These are phyloP conservation scores for Quercus variabilis DNA, from an alignment of 306 rosid genomes.

Conservation along the genomic window DNA sequence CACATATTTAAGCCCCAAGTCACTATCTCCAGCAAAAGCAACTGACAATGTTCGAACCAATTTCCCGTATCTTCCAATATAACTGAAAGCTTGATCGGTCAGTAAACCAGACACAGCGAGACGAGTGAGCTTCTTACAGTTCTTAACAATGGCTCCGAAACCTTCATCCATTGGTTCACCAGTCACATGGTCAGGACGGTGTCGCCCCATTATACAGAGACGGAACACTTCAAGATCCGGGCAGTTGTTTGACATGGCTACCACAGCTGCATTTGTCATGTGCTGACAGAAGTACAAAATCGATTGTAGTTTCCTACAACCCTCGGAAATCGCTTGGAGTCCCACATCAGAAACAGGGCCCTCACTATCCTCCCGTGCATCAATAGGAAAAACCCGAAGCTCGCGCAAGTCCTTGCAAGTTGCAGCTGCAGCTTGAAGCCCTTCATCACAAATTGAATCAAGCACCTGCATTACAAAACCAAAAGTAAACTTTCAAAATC, in stretches of 20 bases:
- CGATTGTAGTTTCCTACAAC: conserved; percentile 72
- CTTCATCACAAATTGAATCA: conserved; percentile 79
- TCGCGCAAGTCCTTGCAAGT: conserved; percentile 76
- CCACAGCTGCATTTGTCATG: conserved; percentile 88
- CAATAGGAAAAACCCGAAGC: conserved; percentile 73
- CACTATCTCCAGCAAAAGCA: conserved; percentile 82
- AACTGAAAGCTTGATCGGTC: conserved; percentile 67
- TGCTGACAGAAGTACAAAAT: conserved; percentile 72
- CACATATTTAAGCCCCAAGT: conserved; percentile 52
- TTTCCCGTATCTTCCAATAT: conserved; percentile 71
- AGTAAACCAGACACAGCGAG: conserved; percentile 84
- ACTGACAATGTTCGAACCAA: conserved; percentile 76
- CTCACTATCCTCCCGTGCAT: conserved; percentile 47
- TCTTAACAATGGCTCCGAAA: conserved; percentile 86
- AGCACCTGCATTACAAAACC: conserved; percentile 48
- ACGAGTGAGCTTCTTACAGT: conserved; percentile 87
- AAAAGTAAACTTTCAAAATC: conserved; percentile 19
- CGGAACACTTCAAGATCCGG: conserved; percentile 84
- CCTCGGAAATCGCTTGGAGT: conserved; percentile 75
- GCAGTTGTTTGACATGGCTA: conserved; percentile 85
- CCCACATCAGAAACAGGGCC: conserved; percentile 90
- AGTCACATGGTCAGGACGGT: conserved; percentile 55
- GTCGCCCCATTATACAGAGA: conserved; percentile 75
- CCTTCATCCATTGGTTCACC: conserved; percentile 85
- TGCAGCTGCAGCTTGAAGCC: conserved; percentile 80